phyloP scores from a whole-genome alignment of 352 stramenopile species.

The Phytophthora crassamura region DNA sequence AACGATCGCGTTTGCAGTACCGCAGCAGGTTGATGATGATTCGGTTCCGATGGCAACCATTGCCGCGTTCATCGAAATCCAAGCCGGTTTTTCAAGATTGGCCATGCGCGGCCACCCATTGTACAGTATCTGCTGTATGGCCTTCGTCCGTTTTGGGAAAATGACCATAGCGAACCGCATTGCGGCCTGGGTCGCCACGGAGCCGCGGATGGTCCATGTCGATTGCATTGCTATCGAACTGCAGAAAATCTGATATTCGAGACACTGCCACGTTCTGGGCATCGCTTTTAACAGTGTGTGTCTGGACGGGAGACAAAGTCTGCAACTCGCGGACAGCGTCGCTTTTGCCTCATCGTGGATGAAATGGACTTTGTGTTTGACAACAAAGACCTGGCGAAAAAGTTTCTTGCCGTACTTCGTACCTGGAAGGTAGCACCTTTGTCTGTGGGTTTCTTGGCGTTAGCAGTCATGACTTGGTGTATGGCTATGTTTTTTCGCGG shows the following conservation, averaged over 20 bases:
- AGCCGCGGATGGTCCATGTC: too few species aligned
- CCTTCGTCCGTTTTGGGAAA: constrained; percentile 30
- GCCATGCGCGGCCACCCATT: neutral
- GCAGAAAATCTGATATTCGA: neutral
- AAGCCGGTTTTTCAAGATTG: constrained; percentile 4
- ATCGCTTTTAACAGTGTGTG: neutral
- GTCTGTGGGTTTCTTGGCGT: constrained; percentile 37
- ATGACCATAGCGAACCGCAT: constrained; percentile 27
- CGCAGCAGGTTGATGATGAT: neutral
- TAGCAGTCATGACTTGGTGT: constrained; percentile 28
- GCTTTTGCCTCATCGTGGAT: constrained; percentile 25
- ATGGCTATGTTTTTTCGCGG: constrained; percentile 8
- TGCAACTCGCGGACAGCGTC: too few species aligned
- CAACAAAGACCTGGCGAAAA: constrained; percentile 23
- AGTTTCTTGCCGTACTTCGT: constrained; percentile 20
- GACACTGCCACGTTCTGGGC: neutral
- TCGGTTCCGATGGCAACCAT: constrained; percentile 9
- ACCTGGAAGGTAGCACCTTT: constrained; percentile 16
- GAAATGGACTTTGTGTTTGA: constrained; percentile 26
- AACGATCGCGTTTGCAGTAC: too few species aligned
- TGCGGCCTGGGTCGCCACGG: neutral
- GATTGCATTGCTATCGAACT: constrained; percentile 7
- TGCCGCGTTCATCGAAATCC: neutral
- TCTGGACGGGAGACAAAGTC: too few species aligned
- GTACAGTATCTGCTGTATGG: constrained; percentile 25